Conservation (phyloP, 2,329 filamentous ascomycete genomes). For the Penicillium sp. region DNA sequence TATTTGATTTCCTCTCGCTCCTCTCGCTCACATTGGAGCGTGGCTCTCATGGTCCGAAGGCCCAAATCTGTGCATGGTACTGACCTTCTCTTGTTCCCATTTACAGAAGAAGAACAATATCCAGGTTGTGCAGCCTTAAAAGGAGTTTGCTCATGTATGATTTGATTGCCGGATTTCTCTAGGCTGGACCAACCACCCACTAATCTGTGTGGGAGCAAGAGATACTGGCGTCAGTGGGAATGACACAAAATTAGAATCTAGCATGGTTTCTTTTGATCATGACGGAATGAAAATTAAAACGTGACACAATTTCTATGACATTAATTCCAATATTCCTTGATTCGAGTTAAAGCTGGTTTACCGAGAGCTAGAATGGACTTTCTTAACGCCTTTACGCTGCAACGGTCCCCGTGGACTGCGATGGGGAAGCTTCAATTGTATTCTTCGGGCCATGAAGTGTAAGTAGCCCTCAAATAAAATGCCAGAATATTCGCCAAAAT, state of each 20-base stretch:
- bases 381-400: background rate
- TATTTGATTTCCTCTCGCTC: background rate
- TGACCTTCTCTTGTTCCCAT: constrained; percentile 8
- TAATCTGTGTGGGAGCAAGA: constrained; percentile 1
- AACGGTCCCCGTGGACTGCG: background rate
- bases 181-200: background rate
- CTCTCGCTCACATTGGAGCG: background rate
- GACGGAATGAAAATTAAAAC: constrained; percentile 4
- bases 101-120: constrained; percentile 52
- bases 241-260: constrained; percentile 21
- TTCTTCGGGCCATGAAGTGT: no score
- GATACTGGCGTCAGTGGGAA: constrained; percentile 22
- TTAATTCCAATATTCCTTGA: background rate
- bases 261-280: constrained; percentile 15
- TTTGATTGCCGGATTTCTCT: constrained; percentile 10
- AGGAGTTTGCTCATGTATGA: background rate
- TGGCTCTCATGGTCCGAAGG: background rate
- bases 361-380: no score
- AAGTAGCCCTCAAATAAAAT: no score
- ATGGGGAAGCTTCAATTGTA: no score
- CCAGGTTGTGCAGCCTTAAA: constrained; percentile 49
- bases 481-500: no score
- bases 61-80: background rate
- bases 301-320: background rate
- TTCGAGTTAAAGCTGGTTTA: background rate